These are phyloP conservation scores for Rubroboletus satanas DNA, from an alignment of 768 basidiomycete species.

Conservation along the genomic window DNA sequence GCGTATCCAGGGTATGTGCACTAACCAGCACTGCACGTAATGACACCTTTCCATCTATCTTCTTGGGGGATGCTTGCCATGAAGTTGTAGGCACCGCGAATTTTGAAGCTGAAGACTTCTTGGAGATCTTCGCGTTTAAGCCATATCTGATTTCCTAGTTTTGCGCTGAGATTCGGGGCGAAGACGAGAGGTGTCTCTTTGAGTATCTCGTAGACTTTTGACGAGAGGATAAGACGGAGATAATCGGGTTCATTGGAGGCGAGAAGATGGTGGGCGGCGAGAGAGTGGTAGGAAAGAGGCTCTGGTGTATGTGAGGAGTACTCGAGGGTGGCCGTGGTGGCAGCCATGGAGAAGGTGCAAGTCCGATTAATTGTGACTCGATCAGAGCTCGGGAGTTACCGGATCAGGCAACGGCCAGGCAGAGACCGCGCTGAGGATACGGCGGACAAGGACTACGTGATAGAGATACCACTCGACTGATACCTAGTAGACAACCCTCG, in stretches of 20 bases:
- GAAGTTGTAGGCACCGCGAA: constrained; percentile 96
- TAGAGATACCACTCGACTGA: background rate
- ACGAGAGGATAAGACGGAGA: constrained; percentile 80
- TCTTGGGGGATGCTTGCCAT: constrained; percentile 88
- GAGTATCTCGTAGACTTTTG: constrained; percentile 86
- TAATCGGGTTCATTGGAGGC: constrained; percentile 77
- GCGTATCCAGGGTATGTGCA: constrained; percentile 43
- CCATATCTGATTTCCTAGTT: constrained; percentile 91
- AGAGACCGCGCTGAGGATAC: background rate
- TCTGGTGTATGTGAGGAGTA: constrained; percentile 66
- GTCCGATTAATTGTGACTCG: background rate
- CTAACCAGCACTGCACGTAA: constrained; percentile 98
- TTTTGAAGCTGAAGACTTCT: constrained; percentile 98
- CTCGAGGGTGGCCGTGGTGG: constrained; percentile 54
- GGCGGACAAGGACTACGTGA: background rate
- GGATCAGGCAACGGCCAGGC: constrained; percentile 5
- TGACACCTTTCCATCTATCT: constrained; percentile 95
- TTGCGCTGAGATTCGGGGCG: constrained; percentile 81
- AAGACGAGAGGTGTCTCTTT: constrained; percentile 87
- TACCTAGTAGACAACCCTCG: background rate
- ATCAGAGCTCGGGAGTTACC: constrained; percentile 15
- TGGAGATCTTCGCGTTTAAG: constrained; percentile 97
- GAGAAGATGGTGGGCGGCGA: constrained; percentile 62
- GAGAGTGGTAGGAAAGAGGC: constrained; percentile 62
- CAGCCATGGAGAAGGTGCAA: constrained; percentile 12